Percentiles rank a stretch among this genome's conserved stretches.
Evolutionary conservation across 1,284 basidiomycete species (phyloP).

Genomic region (Cronartium ribicola): DNA sequence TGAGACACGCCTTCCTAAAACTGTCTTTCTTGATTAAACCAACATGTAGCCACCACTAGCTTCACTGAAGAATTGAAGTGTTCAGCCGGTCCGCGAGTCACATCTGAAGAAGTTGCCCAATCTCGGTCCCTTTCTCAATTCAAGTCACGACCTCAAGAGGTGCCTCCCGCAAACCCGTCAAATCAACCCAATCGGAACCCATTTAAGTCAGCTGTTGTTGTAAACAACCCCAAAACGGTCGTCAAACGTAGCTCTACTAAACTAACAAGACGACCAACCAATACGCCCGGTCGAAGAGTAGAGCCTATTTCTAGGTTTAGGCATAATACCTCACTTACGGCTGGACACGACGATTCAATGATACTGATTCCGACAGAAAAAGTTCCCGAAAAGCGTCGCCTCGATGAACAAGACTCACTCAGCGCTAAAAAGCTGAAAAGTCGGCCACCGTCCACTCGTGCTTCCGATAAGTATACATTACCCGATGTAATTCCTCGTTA

Average conservation of each 20-base stretch:
- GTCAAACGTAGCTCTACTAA: slow-evolving; percentile 11
- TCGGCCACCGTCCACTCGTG: not conserved
- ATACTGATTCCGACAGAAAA: not conserved
- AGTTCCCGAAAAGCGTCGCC: not conserved
- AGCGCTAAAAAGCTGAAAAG: not conserved
- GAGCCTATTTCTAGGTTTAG: not conserved
- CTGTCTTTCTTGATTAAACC: not conserved
- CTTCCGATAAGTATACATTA: not conserved
- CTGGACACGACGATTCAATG: not conserved
- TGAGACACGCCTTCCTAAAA: not conserved
- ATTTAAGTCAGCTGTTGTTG: not conserved
- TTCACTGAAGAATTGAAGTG: slow-evolving; percentile 14
- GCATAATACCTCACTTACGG: not conserved
- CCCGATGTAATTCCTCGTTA: not conserved
- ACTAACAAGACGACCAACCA: slow-evolving; percentile 9
- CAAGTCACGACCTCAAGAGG: not conserved
- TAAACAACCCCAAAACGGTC: not conserved
- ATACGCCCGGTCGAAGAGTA: slow-evolving; percentile 33
- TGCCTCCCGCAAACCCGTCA: not conserved
- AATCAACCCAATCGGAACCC: not conserved
- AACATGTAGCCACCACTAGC: not conserved
- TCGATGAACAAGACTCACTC: slow-evolving; percentile 6
- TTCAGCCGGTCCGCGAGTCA: slow-evolving; percentile 3
- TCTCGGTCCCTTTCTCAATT: not conserved
- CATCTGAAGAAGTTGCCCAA: not conserved